Evolutionary conservation across 306 rosid genomes (phyloP).

Genomic region (Dalbergia cochinchinensis): DNA sequence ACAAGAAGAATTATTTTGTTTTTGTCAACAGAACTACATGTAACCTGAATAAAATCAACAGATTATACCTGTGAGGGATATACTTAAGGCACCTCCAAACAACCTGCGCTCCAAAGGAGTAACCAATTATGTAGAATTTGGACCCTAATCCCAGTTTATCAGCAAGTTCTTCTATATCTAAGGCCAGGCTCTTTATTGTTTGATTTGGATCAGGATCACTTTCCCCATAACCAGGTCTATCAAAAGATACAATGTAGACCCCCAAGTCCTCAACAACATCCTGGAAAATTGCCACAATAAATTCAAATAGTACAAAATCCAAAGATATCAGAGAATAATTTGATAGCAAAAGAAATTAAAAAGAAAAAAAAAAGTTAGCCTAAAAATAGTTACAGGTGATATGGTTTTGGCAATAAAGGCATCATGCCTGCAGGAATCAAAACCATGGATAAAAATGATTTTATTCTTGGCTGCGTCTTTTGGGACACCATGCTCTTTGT

Average conservation of each 20-base stretch:
- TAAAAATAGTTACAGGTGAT: conserved; percentile 63
- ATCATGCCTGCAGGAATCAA: conserved; percentile 74
- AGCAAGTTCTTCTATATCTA: conserved; percentile 83
- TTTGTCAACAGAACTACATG: background rate
- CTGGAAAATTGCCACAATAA: conserved; percentile 45
- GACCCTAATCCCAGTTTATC: conserved; percentile 74
- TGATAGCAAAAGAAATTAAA: background rate
- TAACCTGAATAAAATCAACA: background rate
- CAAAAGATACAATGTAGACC: conserved; percentile 71
- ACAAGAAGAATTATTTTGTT: background rate
- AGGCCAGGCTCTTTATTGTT: conserved; percentile 67
- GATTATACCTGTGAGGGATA: conserved; percentile 71
- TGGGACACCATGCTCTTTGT: conserved; percentile 79
- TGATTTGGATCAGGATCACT: conserved; percentile 83
- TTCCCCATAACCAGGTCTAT: conserved; percentile 90
- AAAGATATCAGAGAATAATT: background rate
- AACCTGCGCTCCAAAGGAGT: conserved; percentile 72
- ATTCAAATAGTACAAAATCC: conserved; percentile 25
- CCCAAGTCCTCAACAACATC: conserved; percentile 62
- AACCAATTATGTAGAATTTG: conserved; percentile 73
- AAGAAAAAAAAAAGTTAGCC: background rate
- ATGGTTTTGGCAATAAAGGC: conserved; percentile 51
- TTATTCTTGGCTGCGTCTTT: conserved; percentile 74
- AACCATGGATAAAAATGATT: conserved; percentile 70
- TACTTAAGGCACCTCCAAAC: conserved; percentile 77